Evolutionary conservation across 2,329 filamentous ascomycete species (phyloP).

Genomic region (Eurotiales sp.): DNA sequence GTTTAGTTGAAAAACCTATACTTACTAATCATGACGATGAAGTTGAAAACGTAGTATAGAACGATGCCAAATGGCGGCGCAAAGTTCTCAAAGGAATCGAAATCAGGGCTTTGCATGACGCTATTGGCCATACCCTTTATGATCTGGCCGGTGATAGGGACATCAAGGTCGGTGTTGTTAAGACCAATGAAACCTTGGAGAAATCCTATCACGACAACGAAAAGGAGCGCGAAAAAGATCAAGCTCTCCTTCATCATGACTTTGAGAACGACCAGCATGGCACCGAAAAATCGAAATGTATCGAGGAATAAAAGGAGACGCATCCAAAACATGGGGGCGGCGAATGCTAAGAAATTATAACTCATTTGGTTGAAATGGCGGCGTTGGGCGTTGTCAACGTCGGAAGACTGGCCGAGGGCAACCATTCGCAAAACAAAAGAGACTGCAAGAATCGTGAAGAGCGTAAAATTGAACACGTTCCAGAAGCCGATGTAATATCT

Average conservation of each 20-base stretch:
- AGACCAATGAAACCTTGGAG: constrained; percentile 92
- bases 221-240: constrained; percentile 90
- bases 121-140: constrained; percentile 70
- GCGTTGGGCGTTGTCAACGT: constrained; percentile 50
- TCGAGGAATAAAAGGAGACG: constrained; percentile 90
- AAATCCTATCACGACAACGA: constrained; percentile 74
- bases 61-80: constrained; percentile 89
- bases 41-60: constrained; percentile 96
- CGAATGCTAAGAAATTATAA: constrained; percentile 92
- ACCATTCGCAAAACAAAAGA: constrained; percentile 77
- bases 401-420: constrained; percentile 62
- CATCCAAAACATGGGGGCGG: constrained; percentile 95
- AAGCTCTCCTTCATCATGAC: constrained; percentile 91
- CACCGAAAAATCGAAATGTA: constrained; percentile 90
- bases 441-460: constrained; percentile 74
- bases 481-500: constrained; percentile 90
- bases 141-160: constrained; percentile 42
- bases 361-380: constrained; percentile 70
- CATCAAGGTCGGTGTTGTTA: constrained; percentile 73
- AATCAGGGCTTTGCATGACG: constrained; percentile 88
- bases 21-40: constrained; percentile 80
- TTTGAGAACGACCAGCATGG: constrained; percentile 95
- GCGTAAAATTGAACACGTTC: constrained; percentile 86
- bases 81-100: constrained; percentile 83
- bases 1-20: constrained; percentile 6